Percentiles rank a stretch among this genome's conserved stretches.
These are phyloP conservation scores for Hypoxylon sp. DNA, from an alignment of 2,329 filamentous ascomycete genomes.

Conservation along the genomic window DNA sequence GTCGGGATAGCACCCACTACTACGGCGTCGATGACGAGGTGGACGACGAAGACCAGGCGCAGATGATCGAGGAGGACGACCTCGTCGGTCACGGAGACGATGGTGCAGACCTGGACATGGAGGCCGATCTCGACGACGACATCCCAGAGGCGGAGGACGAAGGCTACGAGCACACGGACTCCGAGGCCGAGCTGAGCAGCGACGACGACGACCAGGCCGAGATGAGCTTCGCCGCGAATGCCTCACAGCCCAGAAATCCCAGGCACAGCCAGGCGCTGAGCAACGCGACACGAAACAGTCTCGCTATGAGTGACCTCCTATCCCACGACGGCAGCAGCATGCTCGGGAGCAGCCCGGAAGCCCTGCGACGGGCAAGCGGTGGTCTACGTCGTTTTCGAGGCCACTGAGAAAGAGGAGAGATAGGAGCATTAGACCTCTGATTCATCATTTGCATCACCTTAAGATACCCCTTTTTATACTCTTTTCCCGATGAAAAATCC, in stretches of 20 bases:
- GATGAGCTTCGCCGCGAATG: conserved; percentile 54
- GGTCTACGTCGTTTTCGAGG: conserved; percentile 39
- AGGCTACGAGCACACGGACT: conserved; percentile 82
- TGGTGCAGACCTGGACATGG: conserved; percentile 66
- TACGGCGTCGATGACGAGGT: conserved; percentile 66
- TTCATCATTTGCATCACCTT: conserved; percentile 31
- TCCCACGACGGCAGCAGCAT: conserved; percentile 69
- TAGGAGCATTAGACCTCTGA: neutral
- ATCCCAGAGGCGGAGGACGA: conserved; percentile 73
- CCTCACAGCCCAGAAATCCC: conserved; percentile 50
- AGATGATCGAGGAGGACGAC: conserved; percentile 73
- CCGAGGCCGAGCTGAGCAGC: conserved; percentile 72
- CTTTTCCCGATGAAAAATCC: conserved; percentile 28
- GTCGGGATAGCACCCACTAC: conserved; percentile 61
- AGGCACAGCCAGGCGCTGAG: conserved; percentile 56
- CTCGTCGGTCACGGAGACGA: conserved; percentile 56
- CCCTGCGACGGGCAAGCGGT: conserved; percentile 51
- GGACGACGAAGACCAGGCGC: conserved; percentile 67
- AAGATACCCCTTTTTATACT: conserved; percentile 43
- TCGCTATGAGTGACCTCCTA: conserved; percentile 68
- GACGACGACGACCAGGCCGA: conserved; percentile 55
- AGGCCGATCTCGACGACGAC: conserved; percentile 77
- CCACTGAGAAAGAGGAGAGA: conserved; percentile 15
- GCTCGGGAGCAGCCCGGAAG: conserved; percentile 65
- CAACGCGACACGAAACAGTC: conserved; percentile 60